These are phyloP conservation scores for Talaromyces amestolkiae DNA, from an alignment of 2,329 filamentous ascomycete genomes.

Conservation along the genomic window DNA sequence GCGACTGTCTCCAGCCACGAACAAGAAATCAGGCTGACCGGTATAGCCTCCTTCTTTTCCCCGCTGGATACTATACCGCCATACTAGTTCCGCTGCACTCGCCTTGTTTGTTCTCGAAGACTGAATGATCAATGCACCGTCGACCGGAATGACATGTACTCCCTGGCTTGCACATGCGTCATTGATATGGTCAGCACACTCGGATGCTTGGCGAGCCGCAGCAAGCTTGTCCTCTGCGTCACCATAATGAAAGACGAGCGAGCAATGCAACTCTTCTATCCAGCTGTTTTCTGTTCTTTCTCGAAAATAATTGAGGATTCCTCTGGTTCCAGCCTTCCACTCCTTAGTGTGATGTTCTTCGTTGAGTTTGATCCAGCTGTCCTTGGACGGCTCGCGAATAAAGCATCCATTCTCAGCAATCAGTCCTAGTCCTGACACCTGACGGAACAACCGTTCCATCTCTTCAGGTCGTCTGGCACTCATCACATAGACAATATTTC, in stretches of 20 bases:
- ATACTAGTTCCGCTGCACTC: constrained; percentile 73
- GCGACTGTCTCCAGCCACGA: constrained; percentile 85
- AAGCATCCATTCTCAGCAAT: constrained; percentile 96
- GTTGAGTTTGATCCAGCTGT: constrained; percentile 74
- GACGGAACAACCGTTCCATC: constrained; percentile 79
- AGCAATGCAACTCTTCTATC: constrained; percentile 89
- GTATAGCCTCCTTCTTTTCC: constrained; percentile 40
- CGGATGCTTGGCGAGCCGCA: constrained; percentile 75
- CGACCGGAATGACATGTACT: constrained; percentile 78
- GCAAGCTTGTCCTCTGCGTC: constrained; percentile 72
- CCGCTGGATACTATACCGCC: constrained; percentile 61
- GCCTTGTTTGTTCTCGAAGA: constrained; percentile 84
- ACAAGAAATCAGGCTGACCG: constrained; percentile 70
- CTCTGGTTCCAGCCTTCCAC: constrained; percentile 82
- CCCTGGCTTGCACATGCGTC: constrained; percentile 81
- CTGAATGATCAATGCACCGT: constrained; percentile 79
- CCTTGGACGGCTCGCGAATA: constrained; percentile 66
- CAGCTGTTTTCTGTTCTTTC: constrained; percentile 85
- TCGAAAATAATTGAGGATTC: constrained; percentile 83
- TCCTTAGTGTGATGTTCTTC: constrained; percentile 66
- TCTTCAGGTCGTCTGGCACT: constrained; percentile 84
- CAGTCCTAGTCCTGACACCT: constrained; percentile 77
- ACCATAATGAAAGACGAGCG: constrained; percentile 86
- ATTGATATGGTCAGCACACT: constrained; percentile 93
- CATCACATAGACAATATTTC: constrained; percentile 91